Base-by-base conservation (phyloP, 352 stramenopile genomes). In the Phytophthora constricta region DNA sequence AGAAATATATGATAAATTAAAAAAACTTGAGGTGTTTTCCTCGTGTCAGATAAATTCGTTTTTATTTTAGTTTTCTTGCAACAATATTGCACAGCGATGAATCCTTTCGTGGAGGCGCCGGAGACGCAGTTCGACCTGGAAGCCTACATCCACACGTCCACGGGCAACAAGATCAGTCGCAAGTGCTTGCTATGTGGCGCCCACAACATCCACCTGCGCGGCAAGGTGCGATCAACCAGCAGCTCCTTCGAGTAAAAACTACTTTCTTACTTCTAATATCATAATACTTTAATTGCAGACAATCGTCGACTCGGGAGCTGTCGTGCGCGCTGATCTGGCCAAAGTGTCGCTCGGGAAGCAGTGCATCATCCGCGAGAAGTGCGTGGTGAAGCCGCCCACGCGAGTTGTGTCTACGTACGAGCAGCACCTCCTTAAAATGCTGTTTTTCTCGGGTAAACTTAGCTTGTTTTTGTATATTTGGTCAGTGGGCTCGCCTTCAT, bases 321-420 rank as follows among this genome's bases (percentile, higher is more conserved):
- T 93, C 58, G 80, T 96, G 20, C 84, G 89, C 46, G 89, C 86
- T 11, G 89, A 96, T 61, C 72, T 95, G 47, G 89, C 87, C 42
- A 93, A 90, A 70, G 85, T 96, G 17, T 88, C 83, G 34, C 76
- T 96, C 11, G 89, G 89, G 1, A 89, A 89, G 61, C 84, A 92
- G 62, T 95, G 86, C 67, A 79, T 92, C 58, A 88, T 96, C 48
- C 75, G 84, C 22, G 72, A 84, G 41, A 73, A 74, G 20, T 92
- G 79, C 62, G 79, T 96, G 20, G 70, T 96, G 41, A 87, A 91
- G 64, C 89, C 89, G 4, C 79, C 89, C 2, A 77, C 81, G 13
- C 83, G 85, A 48, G 17, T 92, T 31, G 70, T 90, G 22, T 70
- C 79, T 28, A 86, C 76, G 86, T 93, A 82, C 33, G 74, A 66